Evolutionary conservation across 2,329 filamentous ascomycete species (phyloP), one percentile per base, ranked within the genome.

Genomic region (Phialemonium atrogriseum): DNA sequence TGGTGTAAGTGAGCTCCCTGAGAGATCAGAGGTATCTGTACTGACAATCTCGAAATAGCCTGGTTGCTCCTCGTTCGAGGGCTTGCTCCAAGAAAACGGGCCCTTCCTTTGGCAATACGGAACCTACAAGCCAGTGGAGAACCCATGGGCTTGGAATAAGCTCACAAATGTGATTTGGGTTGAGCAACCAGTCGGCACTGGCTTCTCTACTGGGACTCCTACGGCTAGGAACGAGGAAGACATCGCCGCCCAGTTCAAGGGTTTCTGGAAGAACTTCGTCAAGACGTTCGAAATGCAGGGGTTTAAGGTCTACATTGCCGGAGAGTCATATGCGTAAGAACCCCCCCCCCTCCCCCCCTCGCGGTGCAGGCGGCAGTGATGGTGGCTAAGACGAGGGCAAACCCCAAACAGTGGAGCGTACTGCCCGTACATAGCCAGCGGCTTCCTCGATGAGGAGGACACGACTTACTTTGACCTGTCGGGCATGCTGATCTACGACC

Each of bases 221-320:
- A 81, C 70, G 0, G 80, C 80, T 8, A 74, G 63, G 4, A 72
- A 70, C 43, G 77, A 85, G 42, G 68, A 74, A 18, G 80, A 86
- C 41, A 66, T 81, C 2, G 80, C 80, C 0, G 55, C 60, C n/a
- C 72, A 88, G 43, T 86, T 89, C 51, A 62, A 81, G 11, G 80
- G 80, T 30, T 91, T 86, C 58, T 87, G 77, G 68, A 78, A 80
- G 59, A 85, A 85, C 58, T 87, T 86, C 44, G 59, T 85, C 36
- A 64, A 83, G 20, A 77, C 76, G 0, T 87, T 87, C 43, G 62
- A 57, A n/a, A 62, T 85, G 46, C 66, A 82, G 13, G 68, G 70
- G 10, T 74, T 70, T 45, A 82, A 81, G 41, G 68, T 86, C 8
- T 89, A 81, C 52, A 71, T 91, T 35, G 69, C 80, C 0, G 84